A percentile compares a stretch with the other conserved stretches of the same genome.
Evolutionary conservation across 2,329 filamentous ascomycete species (phyloP).

Genomic region (Pestalotiopsis sp.): DNA sequence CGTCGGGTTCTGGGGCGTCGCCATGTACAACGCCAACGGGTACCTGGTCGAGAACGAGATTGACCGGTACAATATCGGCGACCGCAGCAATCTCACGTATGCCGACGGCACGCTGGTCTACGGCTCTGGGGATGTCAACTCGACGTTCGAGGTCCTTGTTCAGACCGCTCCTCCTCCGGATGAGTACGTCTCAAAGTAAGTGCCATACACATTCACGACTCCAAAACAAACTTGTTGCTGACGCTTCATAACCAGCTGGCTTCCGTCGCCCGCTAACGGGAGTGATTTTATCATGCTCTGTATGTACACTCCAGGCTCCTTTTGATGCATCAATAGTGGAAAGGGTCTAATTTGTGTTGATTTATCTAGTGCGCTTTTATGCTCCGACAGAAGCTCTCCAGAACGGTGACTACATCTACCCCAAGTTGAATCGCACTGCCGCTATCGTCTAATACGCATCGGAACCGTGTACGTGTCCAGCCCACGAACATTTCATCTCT

Average conservation of each 20-base stretch:
- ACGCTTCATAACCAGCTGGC: neutral
- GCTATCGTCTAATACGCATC: neutral
- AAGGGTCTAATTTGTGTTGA: neutral
- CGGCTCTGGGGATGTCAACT: neutral
- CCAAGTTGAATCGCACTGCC: neutral
- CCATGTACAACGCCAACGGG: neutral
- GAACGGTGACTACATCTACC: neutral
- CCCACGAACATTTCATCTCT: no score
- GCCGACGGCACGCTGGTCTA: neutral
- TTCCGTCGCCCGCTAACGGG: neutral
- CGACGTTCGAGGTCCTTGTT: neutral
- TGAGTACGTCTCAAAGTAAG: neutral
- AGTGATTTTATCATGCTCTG: neutral
- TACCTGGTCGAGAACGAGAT: conserved; percentile 1
- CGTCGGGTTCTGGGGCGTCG: conserved; percentile 4
- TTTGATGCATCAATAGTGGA: neutral
- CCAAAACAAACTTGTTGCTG: neutral
- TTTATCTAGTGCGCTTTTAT: neutral
- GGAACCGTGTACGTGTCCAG: no score
- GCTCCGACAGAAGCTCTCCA: neutral
- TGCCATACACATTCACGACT: neutral
- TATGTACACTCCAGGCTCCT: neutral
- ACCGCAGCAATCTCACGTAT: neutral
- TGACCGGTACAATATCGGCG: neutral
- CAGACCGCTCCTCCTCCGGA: neutral